These are phyloP conservation scores for Thielaviopsis punctulata DNA, from an alignment of 2,329 filamentous ascomycete species.

Conservation along the genomic window DNA sequence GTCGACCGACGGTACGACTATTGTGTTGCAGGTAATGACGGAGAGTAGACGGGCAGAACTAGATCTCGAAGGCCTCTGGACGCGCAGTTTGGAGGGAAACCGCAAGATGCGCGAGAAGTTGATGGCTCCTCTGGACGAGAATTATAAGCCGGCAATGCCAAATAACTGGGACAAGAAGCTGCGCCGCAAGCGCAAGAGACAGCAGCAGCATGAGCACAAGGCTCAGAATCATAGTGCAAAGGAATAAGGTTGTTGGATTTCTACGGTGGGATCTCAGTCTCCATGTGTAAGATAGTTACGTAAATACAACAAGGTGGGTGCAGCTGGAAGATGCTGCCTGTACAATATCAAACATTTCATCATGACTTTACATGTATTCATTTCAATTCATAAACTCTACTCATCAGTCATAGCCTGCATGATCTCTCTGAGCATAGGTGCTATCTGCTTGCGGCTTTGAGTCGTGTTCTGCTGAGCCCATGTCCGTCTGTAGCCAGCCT, in stretches of 20 bases:
- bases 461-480: constrained; percentile 51
- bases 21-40: constrained; percentile 42
- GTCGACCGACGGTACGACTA: constrained; percentile 26
- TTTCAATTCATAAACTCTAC: neutral
- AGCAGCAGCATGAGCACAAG: constrained; percentile 7
- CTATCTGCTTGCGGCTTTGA: constrained; percentile 51
- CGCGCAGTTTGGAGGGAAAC: constrained; percentile 18
- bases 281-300: neutral
- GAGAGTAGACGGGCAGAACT: constrained; percentile 34
- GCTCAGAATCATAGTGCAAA: constrained; percentile 13
- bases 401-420: neutral
- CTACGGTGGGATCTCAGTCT: neutral
- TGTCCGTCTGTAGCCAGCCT: constrained; percentile 32
- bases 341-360: neutral
- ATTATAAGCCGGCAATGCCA: neutral
- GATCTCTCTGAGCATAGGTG: constrained; percentile 41
- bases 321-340: neutral
- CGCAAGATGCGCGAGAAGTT: constrained; percentile 18
- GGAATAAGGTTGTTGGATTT: neutral
- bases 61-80: constrained; percentile 36
- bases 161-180: constrained; percentile 11
- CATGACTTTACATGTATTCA: no score
- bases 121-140: neutral
- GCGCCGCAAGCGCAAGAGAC: constrained; percentile 9
- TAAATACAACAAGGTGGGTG: neutral